Percentiles rank a stretch among this genome's conserved stretches.
Conservation (phyloP, 371 early-diverging fungal species). For the Sporodiniella umbellata region DNA sequence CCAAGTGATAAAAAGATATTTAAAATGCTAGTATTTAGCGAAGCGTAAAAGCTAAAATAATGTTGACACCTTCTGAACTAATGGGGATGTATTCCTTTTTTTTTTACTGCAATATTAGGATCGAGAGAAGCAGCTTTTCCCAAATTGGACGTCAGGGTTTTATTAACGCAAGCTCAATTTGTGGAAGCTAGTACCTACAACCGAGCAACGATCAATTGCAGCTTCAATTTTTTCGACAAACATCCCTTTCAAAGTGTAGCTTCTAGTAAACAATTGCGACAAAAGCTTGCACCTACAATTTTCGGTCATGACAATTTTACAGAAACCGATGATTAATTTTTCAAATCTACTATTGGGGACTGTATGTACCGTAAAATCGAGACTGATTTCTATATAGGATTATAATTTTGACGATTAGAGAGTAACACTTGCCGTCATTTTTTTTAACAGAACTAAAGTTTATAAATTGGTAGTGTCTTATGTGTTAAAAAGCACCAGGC, state of each 20-base stretch:
- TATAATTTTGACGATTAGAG: too few relatives aligned
- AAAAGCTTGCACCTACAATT: conserved; percentile 1
- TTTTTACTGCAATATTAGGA: not conserved
- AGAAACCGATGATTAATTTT: too few relatives aligned
- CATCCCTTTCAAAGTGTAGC: conserved; percentile 1
- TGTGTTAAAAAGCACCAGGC: too few relatives aligned
- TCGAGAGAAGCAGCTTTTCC: conserved; percentile 1
- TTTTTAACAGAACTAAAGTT: too few relatives aligned
- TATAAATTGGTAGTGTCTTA: too few relatives aligned
- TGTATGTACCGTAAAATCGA: too few relatives aligned
- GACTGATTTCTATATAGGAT: too few relatives aligned
- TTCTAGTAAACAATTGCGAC: not conserved
- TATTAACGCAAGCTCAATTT: not conserved
- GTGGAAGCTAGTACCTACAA: not conserved
- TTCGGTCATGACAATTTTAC: conserved; percentile 1
- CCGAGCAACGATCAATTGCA: conserved; percentile 1
- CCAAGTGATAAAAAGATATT: too few relatives aligned
- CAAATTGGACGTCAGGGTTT: not conserved
- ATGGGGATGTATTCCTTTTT: not conserved
- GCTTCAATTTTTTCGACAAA: not conserved
- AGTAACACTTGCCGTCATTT: too few relatives aligned
- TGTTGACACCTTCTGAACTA: not conserved
- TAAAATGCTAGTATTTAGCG: too few relatives aligned
- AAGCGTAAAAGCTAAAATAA: not conserved
- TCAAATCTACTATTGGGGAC: too few relatives aligned